Percentiles rank a stretch among this genome's conserved stretches.
Conservation (phyloP, 768 basidiomycete species). For the Lactarius quietus region DNA sequence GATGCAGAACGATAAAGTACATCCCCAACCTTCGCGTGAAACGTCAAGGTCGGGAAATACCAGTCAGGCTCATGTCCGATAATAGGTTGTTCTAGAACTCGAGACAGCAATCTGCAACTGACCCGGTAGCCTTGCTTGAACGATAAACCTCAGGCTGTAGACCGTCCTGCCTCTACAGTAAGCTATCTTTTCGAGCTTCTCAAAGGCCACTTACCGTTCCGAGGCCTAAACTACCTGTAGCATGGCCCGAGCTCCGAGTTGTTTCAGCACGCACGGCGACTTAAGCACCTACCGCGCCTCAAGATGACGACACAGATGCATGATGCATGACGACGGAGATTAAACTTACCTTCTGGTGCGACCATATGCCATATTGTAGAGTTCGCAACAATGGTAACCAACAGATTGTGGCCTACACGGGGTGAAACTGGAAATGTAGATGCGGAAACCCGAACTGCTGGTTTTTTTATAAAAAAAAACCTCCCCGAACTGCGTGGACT, state of each 20-base stretch:
- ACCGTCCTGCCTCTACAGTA: no score
- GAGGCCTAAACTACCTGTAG: background rate
- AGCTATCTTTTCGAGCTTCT: no score
- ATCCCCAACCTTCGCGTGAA: background rate
- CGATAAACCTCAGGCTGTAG: background rate
- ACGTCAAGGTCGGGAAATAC: background rate
- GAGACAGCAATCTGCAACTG: background rate
- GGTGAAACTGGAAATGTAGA: no score
- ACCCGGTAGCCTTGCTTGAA: background rate
- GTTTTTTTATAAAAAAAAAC: no score
- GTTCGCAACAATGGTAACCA: background rate
- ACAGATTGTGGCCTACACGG: no score
- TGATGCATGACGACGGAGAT: background rate
- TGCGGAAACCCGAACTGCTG: no score
- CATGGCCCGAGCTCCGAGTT: background rate
- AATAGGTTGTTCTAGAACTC: background rate
- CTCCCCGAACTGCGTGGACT: no score
- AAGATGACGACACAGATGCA: no score
- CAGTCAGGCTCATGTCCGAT: background rate
- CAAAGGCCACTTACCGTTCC: background rate
- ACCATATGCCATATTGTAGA: background rate
- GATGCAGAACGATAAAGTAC: background rate
- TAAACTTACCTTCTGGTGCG: background rate
- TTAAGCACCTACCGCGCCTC: background rate
- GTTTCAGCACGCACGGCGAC: background rate